Percentiles rank a stretch among this genome's conserved stretches.
These are phyloP conservation scores for Tilletiopsis washingtonensis DNA, from an alignment of 1,284 basidiomycete species.

Conservation along the genomic window DNA sequence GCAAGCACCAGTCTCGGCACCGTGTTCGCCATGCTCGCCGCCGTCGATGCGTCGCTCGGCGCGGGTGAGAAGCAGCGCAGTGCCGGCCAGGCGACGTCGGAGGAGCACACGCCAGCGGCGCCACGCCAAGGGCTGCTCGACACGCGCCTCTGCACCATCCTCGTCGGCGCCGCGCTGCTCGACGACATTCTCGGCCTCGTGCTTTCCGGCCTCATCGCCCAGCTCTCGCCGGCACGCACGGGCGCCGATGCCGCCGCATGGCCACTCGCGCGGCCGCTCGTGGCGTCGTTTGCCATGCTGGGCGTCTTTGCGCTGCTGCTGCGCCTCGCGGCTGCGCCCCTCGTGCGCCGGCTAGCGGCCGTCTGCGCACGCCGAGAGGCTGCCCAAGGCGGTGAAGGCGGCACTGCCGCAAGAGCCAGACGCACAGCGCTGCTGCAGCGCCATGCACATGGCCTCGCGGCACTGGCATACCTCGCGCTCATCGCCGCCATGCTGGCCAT, in stretches of 20 bases:
- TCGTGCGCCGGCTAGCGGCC: background rate
- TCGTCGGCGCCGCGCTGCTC: conserved; percentile 55
- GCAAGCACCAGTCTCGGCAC: conserved; percentile 57
- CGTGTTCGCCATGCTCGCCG: conserved; percentile 50
- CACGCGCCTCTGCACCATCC: conserved; percentile 53
- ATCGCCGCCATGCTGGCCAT: background rate
- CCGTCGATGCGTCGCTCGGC: background rate
- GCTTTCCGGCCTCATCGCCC: conserved; percentile 52
- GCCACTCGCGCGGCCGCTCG: conserved; percentile 50
- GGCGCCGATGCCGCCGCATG: conserved; percentile 35
- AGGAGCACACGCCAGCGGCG: conserved; percentile 5
- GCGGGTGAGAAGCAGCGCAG: too few species aligned
- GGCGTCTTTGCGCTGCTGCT: conserved; percentile 40
- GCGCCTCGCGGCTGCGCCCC: conserved; percentile 36
- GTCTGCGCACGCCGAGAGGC: background rate
- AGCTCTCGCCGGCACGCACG: conserved; percentile 36
- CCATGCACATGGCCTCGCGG: background rate
- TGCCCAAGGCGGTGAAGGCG: background rate
- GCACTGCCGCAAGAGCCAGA: background rate
- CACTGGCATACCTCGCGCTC: background rate
- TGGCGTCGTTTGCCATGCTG: conserved; percentile 49
- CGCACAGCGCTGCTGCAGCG: background rate
- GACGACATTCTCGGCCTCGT: conserved; percentile 57
- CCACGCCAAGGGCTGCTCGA: conserved; percentile 46
- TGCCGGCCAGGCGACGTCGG: too few species aligned